Percentiles rank a stretch among this genome's conserved stretches.
phyloP scores from a whole-genome alignment of 352 stramenopile species.

The Saprolegnia diclina region DNA sequence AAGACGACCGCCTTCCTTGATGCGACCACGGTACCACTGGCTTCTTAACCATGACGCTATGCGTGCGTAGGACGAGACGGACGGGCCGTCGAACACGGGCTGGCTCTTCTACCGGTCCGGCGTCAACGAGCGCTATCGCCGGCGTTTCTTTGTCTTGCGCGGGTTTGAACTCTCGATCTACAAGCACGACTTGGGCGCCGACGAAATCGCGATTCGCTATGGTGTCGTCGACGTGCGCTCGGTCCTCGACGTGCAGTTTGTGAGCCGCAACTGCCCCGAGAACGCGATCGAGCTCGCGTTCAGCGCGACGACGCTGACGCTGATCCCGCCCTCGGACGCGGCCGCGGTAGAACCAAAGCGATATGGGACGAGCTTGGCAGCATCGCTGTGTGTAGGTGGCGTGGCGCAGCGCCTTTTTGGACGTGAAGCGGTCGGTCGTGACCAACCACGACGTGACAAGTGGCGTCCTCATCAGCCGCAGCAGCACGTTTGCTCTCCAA shows the following conservation, averaged over 20 bases:
- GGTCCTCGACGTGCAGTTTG: slow-evolving; percentile 74
- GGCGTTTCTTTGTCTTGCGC: slow-evolving; percentile 85
- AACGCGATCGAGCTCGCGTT: slow-evolving; percentile 81
- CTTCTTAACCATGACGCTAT: no score
- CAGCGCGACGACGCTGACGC: slow-evolving; percentile 62
- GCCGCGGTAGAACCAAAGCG: slow-evolving; percentile 43
- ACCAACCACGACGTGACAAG: slow-evolving; percentile 65
- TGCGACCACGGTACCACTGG: neutral
- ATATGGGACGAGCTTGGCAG: neutral
- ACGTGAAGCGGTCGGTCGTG: slow-evolving; percentile 78
- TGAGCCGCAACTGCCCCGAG: slow-evolving; percentile 77
- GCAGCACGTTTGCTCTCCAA: slow-evolving; percentile 78
- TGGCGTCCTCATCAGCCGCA: slow-evolving; percentile 77
- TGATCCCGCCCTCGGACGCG: slow-evolving; percentile 77
- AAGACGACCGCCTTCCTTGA: slow-evolving; percentile 69
- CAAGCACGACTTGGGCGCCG: slow-evolving; percentile 78
- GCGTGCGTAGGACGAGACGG: no score
- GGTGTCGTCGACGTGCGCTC: slow-evolving; percentile 81
- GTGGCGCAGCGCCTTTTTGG: slow-evolving; percentile 71
- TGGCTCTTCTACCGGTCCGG: slow-evolving; percentile 84
- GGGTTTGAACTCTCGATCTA: slow-evolving; percentile 86
- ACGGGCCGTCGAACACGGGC: slow-evolving; percentile 34
- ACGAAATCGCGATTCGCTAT: slow-evolving; percentile 80
- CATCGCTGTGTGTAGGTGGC: slow-evolving; percentile 30
- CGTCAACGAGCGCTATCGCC: slow-evolving; percentile 70